phyloP scores from a whole-genome alignment of 371 early-diverging fungal genomes.

The Paraphysoderma sedebokerense region DNA sequence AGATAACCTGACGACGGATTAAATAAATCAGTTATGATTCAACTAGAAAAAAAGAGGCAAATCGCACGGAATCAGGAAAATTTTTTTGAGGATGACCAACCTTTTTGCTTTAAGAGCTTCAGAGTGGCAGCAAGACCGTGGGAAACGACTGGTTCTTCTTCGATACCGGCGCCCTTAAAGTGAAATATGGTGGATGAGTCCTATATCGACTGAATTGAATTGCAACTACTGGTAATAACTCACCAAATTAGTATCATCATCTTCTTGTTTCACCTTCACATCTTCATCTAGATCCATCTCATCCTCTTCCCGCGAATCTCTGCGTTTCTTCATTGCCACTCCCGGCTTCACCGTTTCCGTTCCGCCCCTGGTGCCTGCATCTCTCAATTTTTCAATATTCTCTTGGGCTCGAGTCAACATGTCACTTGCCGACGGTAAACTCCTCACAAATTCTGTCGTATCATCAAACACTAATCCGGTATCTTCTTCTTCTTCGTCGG shows the following conservation, averaged over 20 bases:
- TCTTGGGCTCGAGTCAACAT: no score
- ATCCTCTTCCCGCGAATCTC: constrained; percentile 5
- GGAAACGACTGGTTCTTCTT: constrained; percentile 66
- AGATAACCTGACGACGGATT: no score
- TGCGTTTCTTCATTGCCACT: constrained; percentile 2
- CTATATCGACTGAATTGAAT: constrained; percentile 1
- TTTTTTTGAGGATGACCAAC: constrained; percentile 12
- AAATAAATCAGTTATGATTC: no score
- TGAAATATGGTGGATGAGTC: not conserved
- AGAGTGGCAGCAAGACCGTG: constrained; percentile 72
- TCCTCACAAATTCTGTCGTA: constrained; percentile 46
- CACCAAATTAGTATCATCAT: constrained; percentile 1
- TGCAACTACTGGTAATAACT: constrained; percentile 13
- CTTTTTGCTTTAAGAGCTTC: constrained; percentile 54
- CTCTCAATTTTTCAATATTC: constrained; percentile 22
- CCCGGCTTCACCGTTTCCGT: not conserved
- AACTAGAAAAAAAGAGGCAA: not conserved
- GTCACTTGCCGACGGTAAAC: not conserved
- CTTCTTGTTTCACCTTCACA: constrained; percentile 1
- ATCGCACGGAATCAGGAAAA: not conserved
- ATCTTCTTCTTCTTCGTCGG: constrained; percentile 2
- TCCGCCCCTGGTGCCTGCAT: constrained; percentile 5
- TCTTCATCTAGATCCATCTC: constrained; percentile 7
- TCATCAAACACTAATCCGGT: constrained; percentile 32
- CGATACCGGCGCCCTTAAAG: constrained; percentile 15